phyloP scores from a whole-genome alignment of 441 rosid species.

The Rhodomyrtus psidioides region DNA sequence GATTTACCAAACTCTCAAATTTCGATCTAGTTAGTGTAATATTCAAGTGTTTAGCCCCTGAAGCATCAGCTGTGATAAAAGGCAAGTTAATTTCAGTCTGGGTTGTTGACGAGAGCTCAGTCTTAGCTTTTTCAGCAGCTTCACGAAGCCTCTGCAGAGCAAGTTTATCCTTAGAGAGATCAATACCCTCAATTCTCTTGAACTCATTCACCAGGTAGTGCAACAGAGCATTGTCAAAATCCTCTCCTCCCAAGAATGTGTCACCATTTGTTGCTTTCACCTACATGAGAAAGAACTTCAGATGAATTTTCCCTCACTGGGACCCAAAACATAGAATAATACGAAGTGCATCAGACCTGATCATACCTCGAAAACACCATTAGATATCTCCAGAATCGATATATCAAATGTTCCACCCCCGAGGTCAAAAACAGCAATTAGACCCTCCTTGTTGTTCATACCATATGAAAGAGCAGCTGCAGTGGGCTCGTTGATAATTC shows the following conservation, averaged over 20 bases:
- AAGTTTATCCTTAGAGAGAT: constrained; percentile 9
- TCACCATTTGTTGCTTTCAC: constrained; percentile 13
- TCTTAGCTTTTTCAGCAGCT: constrained; percentile 14
- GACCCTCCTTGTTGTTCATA: constrained; percentile 12
- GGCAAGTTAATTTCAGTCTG: constrained; percentile 13
- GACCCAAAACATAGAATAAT: background rate
- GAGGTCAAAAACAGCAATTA: constrained; percentile 11
- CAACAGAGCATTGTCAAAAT: constrained; percentile 9
- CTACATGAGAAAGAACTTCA: background rate
- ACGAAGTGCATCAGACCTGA: background rate
- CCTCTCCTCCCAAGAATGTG: constrained; percentile 14
- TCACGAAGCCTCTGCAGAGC: constrained; percentile 13
- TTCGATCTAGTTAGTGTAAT: constrained; percentile 9
- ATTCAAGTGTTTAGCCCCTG: constrained; percentile 12
- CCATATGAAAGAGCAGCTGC: constrained; percentile 14
- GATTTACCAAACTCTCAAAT: constrained; percentile 4
- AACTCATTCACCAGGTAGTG: constrained; percentile 5
- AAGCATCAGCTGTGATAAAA: constrained; percentile 9
- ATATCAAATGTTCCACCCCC: constrained; percentile 15
- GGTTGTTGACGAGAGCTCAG: constrained; percentile 9
- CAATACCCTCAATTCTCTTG: constrained; percentile 7
- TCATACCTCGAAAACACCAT: constrained; percentile 12
- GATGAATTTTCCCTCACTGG: background rate
- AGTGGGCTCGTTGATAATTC: constrained; percentile 15
- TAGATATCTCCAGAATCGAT: constrained; percentile 10